Evolutionary conservation across 225 moss, liverwort and hornwort genomes (phyloP).

Genomic region (Physcomitrellopsis africana): DNA sequence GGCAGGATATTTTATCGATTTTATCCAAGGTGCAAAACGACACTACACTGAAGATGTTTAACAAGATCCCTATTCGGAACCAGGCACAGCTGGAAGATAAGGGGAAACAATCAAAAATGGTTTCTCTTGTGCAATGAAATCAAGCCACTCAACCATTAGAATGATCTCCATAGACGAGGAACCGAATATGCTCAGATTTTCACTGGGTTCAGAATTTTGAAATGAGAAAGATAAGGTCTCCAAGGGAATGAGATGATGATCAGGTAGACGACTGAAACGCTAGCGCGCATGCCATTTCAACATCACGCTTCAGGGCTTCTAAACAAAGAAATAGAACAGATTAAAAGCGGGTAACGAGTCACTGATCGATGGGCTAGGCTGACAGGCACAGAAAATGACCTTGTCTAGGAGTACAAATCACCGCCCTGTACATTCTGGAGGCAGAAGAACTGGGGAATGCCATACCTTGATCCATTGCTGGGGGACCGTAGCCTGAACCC

Average conservation of each 20-base stretch:
- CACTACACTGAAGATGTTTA: constrained; percentile 13
- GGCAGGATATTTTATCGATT: neutral
- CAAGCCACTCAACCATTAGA: too few species aligned
- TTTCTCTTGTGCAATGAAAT: too few species aligned
- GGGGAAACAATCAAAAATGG: too few species aligned
- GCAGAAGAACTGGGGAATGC: constrained; percentile 9
- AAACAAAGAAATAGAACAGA: neutral
- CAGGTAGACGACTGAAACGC: neutral
- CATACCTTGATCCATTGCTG: constrained; percentile 48
- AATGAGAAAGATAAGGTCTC: neutral
- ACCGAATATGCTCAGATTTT: too few species aligned
- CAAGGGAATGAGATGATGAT: constrained; percentile 4
- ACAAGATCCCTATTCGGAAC: too few species aligned
- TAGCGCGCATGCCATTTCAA: neutral
- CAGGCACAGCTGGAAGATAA: too few species aligned
- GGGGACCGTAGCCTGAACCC: constrained; percentile 33
- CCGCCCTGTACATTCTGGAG: constrained; percentile 22
- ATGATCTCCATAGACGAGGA: too few species aligned
- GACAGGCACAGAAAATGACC: constrained; percentile 9
- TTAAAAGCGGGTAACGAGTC: neutral
- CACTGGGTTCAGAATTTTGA: too few species aligned
- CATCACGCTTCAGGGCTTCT: constrained; percentile 10
- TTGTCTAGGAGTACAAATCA: constrained; percentile 11
- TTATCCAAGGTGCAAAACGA: constrained; percentile 13
- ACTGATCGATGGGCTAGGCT: neutral